These are phyloP conservation scores for Cytospora piceicola DNA, from an alignment of 2,329 filamentous ascomycete genomes.

Conservation along the genomic window DNA sequence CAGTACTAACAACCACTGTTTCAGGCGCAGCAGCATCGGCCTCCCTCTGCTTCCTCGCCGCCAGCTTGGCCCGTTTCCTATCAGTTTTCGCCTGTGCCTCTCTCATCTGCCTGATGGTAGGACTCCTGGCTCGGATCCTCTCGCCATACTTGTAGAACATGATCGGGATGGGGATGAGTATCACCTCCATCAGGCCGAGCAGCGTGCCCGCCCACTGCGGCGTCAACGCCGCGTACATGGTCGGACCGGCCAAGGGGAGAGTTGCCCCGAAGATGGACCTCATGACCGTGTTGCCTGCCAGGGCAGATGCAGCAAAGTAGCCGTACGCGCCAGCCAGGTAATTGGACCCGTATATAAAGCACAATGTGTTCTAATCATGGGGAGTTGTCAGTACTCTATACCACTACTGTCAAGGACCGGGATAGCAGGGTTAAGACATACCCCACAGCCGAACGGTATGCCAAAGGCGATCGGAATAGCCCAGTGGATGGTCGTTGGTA, in stretches of 20 bases:
- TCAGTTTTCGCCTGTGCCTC: slow-evolving; percentile 45
- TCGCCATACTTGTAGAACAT: slow-evolving; percentile 67
- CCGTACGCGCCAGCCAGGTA: slow-evolving; percentile 78
- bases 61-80: slow-evolving; percentile 36
- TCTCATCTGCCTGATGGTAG: slow-evolving; percentile 48
- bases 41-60: slow-evolving; percentile 30
- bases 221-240: slow-evolving; percentile 69
- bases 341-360: slow-evolving; percentile 79
- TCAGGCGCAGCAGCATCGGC: not conserved
- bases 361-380: slow-evolving; percentile 63
- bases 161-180: slow-evolving; percentile 74
- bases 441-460: slow-evolving; percentile 72
- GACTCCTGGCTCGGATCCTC: slow-evolving; percentile 51
- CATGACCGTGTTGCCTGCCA: slow-evolving; percentile 76
- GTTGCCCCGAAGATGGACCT: slow-evolving; percentile 70
- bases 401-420: not conserved
- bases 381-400: not conserved
- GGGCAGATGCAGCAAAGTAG: slow-evolving; percentile 75
- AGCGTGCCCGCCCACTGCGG: slow-evolving; percentile 77
- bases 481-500: slow-evolving; percentile 78
- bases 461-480: slow-evolving; percentile 74
- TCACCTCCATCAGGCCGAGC: slow-evolving; percentile 69
- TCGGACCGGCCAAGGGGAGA: slow-evolving; percentile 70
- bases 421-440: slow-evolving; percentile 2
- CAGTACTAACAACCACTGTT: not conserved